Percentiles rank a stretch among this genome's conserved stretches.
phyloP scores from a whole-genome alignment of 1,139 yeast genomes.

The Lodderomyces elongisporus region DNA sequence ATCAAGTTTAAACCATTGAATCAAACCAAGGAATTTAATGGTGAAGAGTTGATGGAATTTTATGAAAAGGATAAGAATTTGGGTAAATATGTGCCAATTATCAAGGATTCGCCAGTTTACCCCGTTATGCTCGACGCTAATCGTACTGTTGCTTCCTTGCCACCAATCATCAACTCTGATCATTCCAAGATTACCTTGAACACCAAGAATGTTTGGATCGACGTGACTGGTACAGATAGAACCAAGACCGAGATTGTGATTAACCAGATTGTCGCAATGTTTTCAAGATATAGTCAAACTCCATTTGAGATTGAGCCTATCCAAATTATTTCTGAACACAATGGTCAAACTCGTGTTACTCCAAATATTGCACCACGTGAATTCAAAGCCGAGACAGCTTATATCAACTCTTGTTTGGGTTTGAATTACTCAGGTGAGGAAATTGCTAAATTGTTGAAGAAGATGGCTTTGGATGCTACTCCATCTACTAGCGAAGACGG shows the following conservation, averaged over 20 bases:
- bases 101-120: slow-evolving; percentile 81
- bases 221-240: slow-evolving; percentile 91
- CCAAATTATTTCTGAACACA: slow-evolving; percentile 77
- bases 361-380: slow-evolving; percentile 69
- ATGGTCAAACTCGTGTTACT: slow-evolving; percentile 67
- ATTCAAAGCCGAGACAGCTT: slow-evolving; percentile 71
- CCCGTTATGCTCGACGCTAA: slow-evolving; percentile 85
- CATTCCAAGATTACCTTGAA: slow-evolving; percentile 81
- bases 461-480: slow-evolving; percentile 74
- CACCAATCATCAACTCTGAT: slow-evolving; percentile 95
- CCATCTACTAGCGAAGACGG: slow-evolving; percentile 46
- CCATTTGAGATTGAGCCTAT: slow-evolving; percentile 88
- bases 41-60: slow-evolving; percentile 77
- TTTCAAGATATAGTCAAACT: slow-evolving; percentile 74
- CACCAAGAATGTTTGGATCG: slow-evolving; percentile 86
- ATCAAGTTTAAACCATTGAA: slow-evolving; percentile 80
- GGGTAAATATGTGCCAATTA: slow-evolving; percentile 83
- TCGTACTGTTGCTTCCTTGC: slow-evolving; percentile 81
- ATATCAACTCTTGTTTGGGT: slow-evolving; percentile 91
- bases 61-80: slow-evolving; percentile 88
- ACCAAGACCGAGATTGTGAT: slow-evolving; percentile 90
- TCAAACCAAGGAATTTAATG: slow-evolving; percentile 73
- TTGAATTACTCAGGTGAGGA: slow-evolving; percentile 65
- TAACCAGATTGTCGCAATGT: slow-evolving; percentile 92
- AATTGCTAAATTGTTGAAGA: slow-evolving; percentile 61